Conservation (phyloP, 306 rosid species). For the Carpinus viminea region DNA sequence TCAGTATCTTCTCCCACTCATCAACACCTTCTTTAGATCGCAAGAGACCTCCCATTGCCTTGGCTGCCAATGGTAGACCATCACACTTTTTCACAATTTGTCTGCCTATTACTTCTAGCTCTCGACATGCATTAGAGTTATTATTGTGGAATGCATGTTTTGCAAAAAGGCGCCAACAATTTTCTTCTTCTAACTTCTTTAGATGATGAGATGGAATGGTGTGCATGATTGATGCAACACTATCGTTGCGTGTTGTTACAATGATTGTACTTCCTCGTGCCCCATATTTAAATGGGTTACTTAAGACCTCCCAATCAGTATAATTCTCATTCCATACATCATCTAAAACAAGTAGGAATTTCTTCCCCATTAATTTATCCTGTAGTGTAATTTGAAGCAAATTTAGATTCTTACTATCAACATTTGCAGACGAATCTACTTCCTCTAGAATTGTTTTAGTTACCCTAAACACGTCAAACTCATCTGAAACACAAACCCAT, state of each 20-base stretch:
- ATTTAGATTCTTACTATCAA: no score
- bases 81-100: conserved; percentile 23
- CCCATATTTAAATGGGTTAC: conserved; percentile 1
- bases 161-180: conserved; percentile 27
- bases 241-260: conserved; percentile 19
- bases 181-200: not conserved
- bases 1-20: conserved; percentile 9
- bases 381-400: no score
- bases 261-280: conserved; percentile 10
- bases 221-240: conserved; percentile 15
- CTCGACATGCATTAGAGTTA: not conserved
- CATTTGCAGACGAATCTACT: no score
- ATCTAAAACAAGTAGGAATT: no score
- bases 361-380: no score
- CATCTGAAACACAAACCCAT: no score
- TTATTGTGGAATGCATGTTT: conserved; percentile 6
- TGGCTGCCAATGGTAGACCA: conserved; percentile 21
- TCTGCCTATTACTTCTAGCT: conserved; percentile 3
- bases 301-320: not conserved
- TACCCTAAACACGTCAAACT: no score
- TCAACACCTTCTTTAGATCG: conserved; percentile 9
- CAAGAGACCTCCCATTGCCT: conserved; percentile 28
- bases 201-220: conserved; percentile 5
- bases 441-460: not conserved
- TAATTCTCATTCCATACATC: no score